Base-by-base conservation (phyloP, 2,329 filamentous ascomycete genomes). In the Chrysoporthe deuterocubensis region DNA sequence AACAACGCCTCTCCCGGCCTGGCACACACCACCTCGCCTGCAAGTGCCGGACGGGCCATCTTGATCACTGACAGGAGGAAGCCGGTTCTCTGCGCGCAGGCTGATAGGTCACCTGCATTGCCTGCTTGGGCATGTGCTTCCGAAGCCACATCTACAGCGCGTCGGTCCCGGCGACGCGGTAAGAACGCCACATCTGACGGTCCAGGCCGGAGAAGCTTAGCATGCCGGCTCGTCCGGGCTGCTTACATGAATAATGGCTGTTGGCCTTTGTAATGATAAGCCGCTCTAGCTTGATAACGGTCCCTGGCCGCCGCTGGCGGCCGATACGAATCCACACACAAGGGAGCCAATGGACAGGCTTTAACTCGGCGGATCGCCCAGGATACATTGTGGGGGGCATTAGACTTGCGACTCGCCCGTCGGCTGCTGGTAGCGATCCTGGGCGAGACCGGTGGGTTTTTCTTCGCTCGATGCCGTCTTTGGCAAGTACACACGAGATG, bases 401-500 rank as follows among this genome's bases (percentile, higher is more conserved):
- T 5, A 40, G 37, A 21, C 50, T n/a, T 26, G 50, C 50, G 50
- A 54, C 21, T 54, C 50, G 50, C 32, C 50, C 26, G 50, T 21
- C 50, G 37, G 9, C 37, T 9, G 37, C 37, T 40, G 37, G 37
- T 26, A 16, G 13, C 11, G 11, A 21, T 54, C 21, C 50, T 54
- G 50, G 48, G 48, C 48, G 48, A 54, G 50, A 26, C 26, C 11
- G 34, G 37, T 42, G 56, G 32, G 56, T 58, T 42, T 21, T 40
- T 40, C 18, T 26, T 60, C 4, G 43, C 40, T 62, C 26, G 42
- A 57, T 58, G 34, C 65, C 65, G 43, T 63, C 59, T 67, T 67
- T 62, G 65, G 68, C 54, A 69, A 69, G 68, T 69, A 65, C 68
- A 69, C 57, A 69, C 68, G 68, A 69, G 58, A 62, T 32, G 42